phyloP scores from a whole-genome alignment of 2,329 filamentous ascomycete genomes.

The Colletotrichum zoysiae region DNA sequence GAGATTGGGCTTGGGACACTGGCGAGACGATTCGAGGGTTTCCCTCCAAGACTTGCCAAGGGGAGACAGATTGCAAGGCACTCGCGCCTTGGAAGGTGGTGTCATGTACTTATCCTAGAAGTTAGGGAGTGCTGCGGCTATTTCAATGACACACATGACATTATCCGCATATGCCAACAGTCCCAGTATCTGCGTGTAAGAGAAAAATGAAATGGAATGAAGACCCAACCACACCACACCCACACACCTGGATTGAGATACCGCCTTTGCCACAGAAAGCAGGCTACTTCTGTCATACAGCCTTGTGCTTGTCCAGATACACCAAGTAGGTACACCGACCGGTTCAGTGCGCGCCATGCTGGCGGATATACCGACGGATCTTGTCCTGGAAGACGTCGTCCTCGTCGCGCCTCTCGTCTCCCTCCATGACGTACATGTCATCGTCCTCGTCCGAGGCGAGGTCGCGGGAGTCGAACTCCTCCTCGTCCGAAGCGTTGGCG shows the following conservation, averaged over 20 bases:
- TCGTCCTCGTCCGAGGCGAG: constrained; percentile 54
- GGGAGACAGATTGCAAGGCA: background rate
- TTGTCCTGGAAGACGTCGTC: constrained; percentile 45
- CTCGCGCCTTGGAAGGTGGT: background rate
- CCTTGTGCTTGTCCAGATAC: background rate
- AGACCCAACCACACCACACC: no score
- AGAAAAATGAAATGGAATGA: background rate
- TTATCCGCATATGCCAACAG: background rate
- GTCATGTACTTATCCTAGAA: constrained; percentile 4
- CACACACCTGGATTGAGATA: background rate
- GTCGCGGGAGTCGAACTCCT: constrained; percentile 63
- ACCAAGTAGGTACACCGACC: background rate
- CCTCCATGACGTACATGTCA: constrained; percentile 51
- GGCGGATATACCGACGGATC: constrained; percentile 44
- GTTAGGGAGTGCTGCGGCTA: background rate
- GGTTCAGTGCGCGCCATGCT: constrained; percentile 30
- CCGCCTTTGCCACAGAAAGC: background rate
- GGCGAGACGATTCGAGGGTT: background rate
- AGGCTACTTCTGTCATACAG: background rate
- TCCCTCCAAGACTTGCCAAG: background rate
- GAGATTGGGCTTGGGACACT: background rate
- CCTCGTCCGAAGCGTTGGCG: constrained; percentile 65
- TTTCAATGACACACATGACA: constrained; percentile 25
- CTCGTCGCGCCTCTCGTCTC: constrained; percentile 51
- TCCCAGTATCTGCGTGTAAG: background rate